Conservation (phyloP, 2,329 filamentous ascomycete species). For the Aspergillus costaricaensis region DNA sequence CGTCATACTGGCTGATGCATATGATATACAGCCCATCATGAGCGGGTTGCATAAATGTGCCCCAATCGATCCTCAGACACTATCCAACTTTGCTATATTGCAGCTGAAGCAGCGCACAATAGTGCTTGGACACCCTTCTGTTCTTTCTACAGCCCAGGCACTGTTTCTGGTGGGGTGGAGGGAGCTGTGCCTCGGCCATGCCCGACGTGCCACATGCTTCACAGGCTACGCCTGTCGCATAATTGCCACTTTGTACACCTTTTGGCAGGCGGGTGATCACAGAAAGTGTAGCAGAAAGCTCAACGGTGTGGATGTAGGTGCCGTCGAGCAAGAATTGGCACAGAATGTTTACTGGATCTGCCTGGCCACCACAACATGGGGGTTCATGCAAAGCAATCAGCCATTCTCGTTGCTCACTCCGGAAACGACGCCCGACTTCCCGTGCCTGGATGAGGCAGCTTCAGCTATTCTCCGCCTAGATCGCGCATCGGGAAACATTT, state of each 20-base stretch:
- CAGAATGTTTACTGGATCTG: slow-evolving; percentile 46
- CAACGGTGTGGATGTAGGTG: slow-evolving; percentile 45
- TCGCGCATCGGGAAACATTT: slow-evolving; percentile 20
- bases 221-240: slow-evolving; percentile 37
- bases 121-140: not conserved
- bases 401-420: slow-evolving; percentile 22
- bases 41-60: not conserved
- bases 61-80: not conserved
- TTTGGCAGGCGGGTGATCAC: slow-evolving; percentile 20
- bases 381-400: slow-evolving; percentile 39
- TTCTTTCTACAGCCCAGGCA: slow-evolving; percentile 6
- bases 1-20: slow-evolving; percentile 43
- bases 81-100: slow-evolving; percentile 32
- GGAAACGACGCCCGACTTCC: slow-evolving; percentile 18
- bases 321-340: slow-evolving; percentile 45
- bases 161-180: slow-evolving; percentile 10
- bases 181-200: slow-evolving; percentile 7
- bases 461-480: slow-evolving; percentile 23
- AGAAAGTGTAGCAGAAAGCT: slow-evolving; percentile 37
- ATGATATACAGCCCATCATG: not conserved
- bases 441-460: slow-evolving; percentile 21
- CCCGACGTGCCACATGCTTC: slow-evolving; percentile 39
- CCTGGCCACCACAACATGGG: slow-evolving; percentile 44
- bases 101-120: slow-evolving; percentile 28
- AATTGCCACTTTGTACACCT: slow-evolving; percentile 36